These are phyloP conservation scores for Neophaeococcomyces mojaviensis DNA, from an alignment of 2,329 filamentous ascomycete species.

Conservation along the genomic window DNA sequence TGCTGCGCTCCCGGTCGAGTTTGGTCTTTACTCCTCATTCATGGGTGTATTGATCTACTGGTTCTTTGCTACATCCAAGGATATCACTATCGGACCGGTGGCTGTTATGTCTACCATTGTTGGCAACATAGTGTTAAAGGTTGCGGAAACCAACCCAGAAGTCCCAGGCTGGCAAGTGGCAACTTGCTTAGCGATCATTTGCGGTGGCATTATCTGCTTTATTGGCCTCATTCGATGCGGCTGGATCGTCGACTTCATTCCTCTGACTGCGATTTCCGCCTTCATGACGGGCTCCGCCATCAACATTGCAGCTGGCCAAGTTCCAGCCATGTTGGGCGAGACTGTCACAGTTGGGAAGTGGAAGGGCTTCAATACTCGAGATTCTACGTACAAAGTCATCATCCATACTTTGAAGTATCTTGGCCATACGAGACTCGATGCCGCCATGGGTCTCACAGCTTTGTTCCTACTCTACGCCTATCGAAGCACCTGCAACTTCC, in stretches of 20 bases:
- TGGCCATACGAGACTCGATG: conserved; percentile 61
- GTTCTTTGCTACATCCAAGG: conserved; percentile 97
- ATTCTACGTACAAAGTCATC: conserved; percentile 70
- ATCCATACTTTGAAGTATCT: conserved; percentile 75
- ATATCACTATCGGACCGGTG: conserved; percentile 95
- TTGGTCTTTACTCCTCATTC: conserved; percentile 88
- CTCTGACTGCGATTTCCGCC: conserved; percentile 79
- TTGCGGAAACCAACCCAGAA: conserved; percentile 48
- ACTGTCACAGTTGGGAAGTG: conserved; percentile 36
- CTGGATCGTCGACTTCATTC: conserved; percentile 89
- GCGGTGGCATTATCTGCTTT: conserved; percentile 66
- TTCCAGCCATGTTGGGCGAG: conserved; percentile 75
- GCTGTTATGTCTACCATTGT: conserved; percentile 91
- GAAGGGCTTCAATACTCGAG: conserved; percentile 61
- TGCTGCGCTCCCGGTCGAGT: conserved; percentile 71
- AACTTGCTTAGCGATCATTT: conserved; percentile 68
- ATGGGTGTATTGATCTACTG: conserved; percentile 93
- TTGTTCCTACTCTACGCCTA: conserved; percentile 70
- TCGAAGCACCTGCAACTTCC: conserved; percentile 55
- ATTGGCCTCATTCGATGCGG: conserved; percentile 74
- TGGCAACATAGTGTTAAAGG: conserved; percentile 68
- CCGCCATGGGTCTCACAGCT: conserved; percentile 79
- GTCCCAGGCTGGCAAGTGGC: conserved; percentile 62
- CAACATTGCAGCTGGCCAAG: conserved; percentile 77
- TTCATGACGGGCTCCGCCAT: conserved; percentile 97